Base-by-base conservation (phyloP, 352 stramenopile species). In the Blastocystis sp. region DNA sequence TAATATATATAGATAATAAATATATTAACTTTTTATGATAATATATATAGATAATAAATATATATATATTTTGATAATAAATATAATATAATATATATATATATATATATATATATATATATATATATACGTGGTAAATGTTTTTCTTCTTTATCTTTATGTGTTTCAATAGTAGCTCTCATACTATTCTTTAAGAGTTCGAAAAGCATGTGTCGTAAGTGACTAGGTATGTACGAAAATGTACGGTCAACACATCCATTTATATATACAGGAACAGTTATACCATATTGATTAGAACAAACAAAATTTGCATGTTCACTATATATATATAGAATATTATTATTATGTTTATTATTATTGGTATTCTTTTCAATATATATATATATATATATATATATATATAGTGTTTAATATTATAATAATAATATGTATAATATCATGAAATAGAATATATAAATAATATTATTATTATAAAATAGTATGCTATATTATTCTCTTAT, bases 151-250 rank as follows among this genome's bases (percentile, higher is more conserved):
- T 96, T 88, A 6, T 94, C 75, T 13, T 85, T 88, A 65, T 96
- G 88, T 68, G 85, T 87, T 70, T 99, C 92, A 28, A 94, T 79
- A 4, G 94, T 94, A 0, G 92, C 92, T 43, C 91, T 79, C 88
- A 98, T 94, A 6, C 79, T 88, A 70, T 98, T 98, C 75, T 99
- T 99, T 64, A 98, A 79, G 33, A 99, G 77, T 72, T 99, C 91
- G 57, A 99, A 90, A 23, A 96, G 72, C 70, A 97, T 95, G 75
- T 97, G 93, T 68, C 95, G 83, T 44, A 94, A 68, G 67, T 94
- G 83, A 5, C 76, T 81, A 18, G 78, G 78, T 47, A 88, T 80
- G 58, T 96, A 99, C 0, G 88, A 84, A 77, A 99, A 98, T 31
- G 85, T 93, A 64, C 96, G 86, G 73, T 98, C 88, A 27, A 92